These are phyloP conservation scores for Penicillium verrucosum DNA, from an alignment of 2,329 filamentous ascomycete species.

Conservation along the genomic window DNA sequence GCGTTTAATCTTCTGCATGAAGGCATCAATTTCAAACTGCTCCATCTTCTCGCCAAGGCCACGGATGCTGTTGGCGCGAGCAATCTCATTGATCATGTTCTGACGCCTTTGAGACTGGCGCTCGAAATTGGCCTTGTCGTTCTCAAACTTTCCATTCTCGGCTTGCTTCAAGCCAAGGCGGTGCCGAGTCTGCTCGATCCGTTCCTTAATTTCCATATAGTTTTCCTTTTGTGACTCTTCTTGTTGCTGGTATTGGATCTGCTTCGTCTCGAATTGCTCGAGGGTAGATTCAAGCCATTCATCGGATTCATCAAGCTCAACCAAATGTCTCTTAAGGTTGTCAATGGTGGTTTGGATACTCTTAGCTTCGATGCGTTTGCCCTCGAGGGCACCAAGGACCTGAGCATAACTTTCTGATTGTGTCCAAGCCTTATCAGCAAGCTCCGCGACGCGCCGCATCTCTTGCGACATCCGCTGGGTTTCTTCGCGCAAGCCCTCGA, in stretches of 20 bases:
- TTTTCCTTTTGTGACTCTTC: slow-evolving; percentile 60
- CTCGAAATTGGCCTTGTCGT: slow-evolving; percentile 83
- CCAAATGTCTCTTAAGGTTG: slow-evolving; percentile 68
- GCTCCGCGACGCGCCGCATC: slow-evolving; percentile 44
- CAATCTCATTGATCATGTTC: slow-evolving; percentile 72
- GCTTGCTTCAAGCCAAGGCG: slow-evolving; percentile 42
- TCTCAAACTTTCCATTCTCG: slow-evolving; percentile 68
- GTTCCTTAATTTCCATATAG: slow-evolving; percentile 61
- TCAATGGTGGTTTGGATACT: slow-evolving; percentile 68
- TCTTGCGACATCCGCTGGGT: slow-evolving; percentile 57
- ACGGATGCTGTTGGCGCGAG: slow-evolving; percentile 72
- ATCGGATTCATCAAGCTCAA: slow-evolving; percentile 75
- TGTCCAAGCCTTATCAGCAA: slow-evolving; percentile 65
- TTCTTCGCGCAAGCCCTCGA: slow-evolving; percentile 56
- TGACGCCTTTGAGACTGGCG: slow-evolving; percentile 70
- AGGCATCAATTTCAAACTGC: slow-evolving; percentile 69
- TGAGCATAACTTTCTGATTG: slow-evolving; percentile 70
- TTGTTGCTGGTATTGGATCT: slow-evolving; percentile 63
- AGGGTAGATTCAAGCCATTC: slow-evolving; percentile 68
- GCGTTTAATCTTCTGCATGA: slow-evolving; percentile 73
- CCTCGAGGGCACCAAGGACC: slow-evolving; percentile 70
- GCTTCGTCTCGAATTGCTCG: slow-evolving; percentile 72
- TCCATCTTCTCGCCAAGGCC: slow-evolving; percentile 78
- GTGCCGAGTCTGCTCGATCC: slow-evolving; percentile 48
- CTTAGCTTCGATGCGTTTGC: slow-evolving; percentile 70